These are phyloP conservation scores for Erodium maritimum DNA, from an alignment of 345 rosid genomes.

Conservation along the genomic window DNA sequence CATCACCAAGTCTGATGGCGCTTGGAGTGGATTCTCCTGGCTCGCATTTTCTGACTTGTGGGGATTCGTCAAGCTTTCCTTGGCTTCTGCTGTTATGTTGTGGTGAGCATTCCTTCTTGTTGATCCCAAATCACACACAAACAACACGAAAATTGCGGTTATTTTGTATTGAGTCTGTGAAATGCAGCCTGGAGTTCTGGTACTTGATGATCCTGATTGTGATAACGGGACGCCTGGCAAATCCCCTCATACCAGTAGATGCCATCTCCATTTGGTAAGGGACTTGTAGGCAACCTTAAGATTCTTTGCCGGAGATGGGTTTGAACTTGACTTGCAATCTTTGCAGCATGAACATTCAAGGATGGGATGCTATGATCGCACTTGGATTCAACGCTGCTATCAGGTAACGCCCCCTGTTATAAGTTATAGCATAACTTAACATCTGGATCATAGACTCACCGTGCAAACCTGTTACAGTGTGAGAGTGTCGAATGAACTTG, in stretches of 20 bases:
- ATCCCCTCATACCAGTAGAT: slow-evolving; percentile 74
- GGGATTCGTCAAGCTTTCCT: slow-evolving; percentile 74
- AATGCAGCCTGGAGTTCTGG: slow-evolving; percentile 89
- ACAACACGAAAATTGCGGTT: too few species aligned
- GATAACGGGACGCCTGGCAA: slow-evolving; percentile 62
- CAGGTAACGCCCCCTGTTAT: slow-evolving; percentile 38
- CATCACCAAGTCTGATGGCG: slow-evolving; percentile 78
- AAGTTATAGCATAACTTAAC: too few species aligned
- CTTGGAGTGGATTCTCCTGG: slow-evolving; percentile 87
- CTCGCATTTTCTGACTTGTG: slow-evolving; percentile 68
- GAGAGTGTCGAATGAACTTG: slow-evolving; percentile 87
- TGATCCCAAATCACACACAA: too few species aligned
- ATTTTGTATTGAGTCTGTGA: not conserved
- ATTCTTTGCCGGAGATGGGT: not conserved
- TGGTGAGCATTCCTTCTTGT: slow-evolving; percentile 51
- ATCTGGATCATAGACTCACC: too few species aligned
- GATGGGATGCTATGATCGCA: slow-evolving; percentile 90
- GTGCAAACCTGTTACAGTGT: slow-evolving; percentile 29
- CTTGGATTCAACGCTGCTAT: slow-evolving; percentile 85
- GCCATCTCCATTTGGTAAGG: slow-evolving; percentile 83
- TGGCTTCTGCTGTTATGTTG: slow-evolving; percentile 87
- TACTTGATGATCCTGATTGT: slow-evolving; percentile 69
- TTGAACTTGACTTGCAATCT: not conserved
- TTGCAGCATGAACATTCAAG: slow-evolving; percentile 77
- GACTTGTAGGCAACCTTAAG: too few species aligned